These are phyloP conservation scores for Phytophthora crassamura DNA, from an alignment of 352 stramenopile species.

Conservation along the genomic window DNA sequence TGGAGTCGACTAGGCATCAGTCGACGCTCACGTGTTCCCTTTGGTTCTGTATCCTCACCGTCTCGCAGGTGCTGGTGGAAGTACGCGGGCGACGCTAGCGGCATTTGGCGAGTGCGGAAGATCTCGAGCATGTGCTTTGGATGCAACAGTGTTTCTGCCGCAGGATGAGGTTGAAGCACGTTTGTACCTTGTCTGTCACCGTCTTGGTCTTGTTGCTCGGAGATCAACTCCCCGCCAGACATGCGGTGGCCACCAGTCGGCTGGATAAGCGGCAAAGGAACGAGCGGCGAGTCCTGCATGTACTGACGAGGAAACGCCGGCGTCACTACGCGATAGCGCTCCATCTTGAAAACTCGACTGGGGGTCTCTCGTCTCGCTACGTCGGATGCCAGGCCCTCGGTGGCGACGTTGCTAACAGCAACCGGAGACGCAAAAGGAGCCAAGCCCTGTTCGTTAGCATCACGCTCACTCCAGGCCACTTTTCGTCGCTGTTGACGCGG, in stretches of 20 bases:
- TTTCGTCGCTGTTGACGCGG: slow-evolving; percentile 11
- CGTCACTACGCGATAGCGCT: slow-evolving; percentile 66
- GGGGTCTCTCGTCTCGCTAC: slow-evolving; percentile 49
- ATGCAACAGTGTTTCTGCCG: slow-evolving; percentile 47
- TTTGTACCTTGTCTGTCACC: not conserved
- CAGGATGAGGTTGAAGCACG: slow-evolving; percentile 9
- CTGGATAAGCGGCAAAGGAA: slow-evolving; percentile 38
- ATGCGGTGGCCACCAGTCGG: slow-evolving; percentile 21
- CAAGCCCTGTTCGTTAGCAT: not conserved
- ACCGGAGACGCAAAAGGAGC: not conserved
- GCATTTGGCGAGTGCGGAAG: slow-evolving; percentile 71
- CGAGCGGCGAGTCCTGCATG: slow-evolving; percentile 30
- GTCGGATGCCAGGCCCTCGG: slow-evolving; percentile 24
- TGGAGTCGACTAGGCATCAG: slow-evolving; percentile 36
- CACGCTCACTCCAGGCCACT: slow-evolving; percentile 16
- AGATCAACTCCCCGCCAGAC: slow-evolving; percentile 10
- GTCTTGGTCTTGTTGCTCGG: slow-evolving; percentile 12
- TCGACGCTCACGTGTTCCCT: not conserved
- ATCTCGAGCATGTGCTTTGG: slow-evolving; percentile 79
- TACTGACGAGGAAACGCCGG: slow-evolving; percentile 46
- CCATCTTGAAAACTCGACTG: slow-evolving; percentile 70
- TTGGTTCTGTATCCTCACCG: slow-evolving; percentile 9
- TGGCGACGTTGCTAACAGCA: not conserved
- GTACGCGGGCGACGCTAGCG: slow-evolving; percentile 57
- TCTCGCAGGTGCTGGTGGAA: slow-evolving; percentile 60